Base-by-base conservation (phyloP, 768 basidiomycete species). In the Lactifluus subvellereus region DNA sequence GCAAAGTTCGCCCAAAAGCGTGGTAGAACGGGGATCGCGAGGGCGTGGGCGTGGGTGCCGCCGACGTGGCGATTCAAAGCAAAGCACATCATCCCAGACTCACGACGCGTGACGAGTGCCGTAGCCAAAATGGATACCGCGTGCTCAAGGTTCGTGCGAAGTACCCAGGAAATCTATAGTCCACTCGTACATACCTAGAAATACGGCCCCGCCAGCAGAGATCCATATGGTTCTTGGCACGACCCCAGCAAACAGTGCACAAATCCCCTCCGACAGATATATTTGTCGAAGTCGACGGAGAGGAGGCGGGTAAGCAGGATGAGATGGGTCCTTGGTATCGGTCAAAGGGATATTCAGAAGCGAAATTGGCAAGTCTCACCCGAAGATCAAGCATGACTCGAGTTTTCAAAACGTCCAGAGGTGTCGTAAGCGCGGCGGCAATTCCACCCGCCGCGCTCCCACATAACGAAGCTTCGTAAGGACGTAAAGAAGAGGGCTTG, bases 221-320 rank as follows among this genome's bases (percentile, higher is more conserved):
- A 99, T 98, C 89, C 96, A 98, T 56, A 97, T 72, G 43, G 95
- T 98, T 71, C 97, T 83, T 30, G 96, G 96, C 8, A 95, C 81
- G 47, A 89, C 82, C 11, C 97, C 97, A 6, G 89, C 75, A 71
- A 96, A 98, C 5, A 99, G 77, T 3, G 91, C 91, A 37, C 72
- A 76, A 1, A 77, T 56, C 3, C 97, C 96, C 73, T 96, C 96
- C 0, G 74, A 71, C 7, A 71, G 65, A 68, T 89, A 88, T 64
- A 99, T 98, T 7, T 80, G 77, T 37, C 74, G 69, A 32, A 94
- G 73, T 37, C 90, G 84, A 13, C 73, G 73, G 2, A 77, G 66
- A 49, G 91, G 73, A 3, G 87, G 83, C 1, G 88, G 85, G 33
- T 77, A 71, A 62, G 78, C 75, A 20, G 78, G 78, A 49, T 79